Evolutionary conservation across 371 early-diverging fungal genomes (phyloP), one percentile per base, ranked within the genome.

Genomic region (Mortierella sp.): DNA sequence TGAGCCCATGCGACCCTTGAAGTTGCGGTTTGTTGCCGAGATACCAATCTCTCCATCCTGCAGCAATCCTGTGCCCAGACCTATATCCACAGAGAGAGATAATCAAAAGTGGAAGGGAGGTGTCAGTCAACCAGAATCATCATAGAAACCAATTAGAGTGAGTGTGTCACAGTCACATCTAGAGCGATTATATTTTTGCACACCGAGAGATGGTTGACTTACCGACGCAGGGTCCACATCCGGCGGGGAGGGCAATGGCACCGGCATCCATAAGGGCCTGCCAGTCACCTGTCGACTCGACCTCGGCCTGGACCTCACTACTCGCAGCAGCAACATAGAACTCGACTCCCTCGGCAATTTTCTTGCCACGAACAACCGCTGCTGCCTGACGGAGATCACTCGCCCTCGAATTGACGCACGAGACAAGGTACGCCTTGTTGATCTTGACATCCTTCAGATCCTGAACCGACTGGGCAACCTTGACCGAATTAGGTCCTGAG

Each of bases 1-100:
- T 0, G 96, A 95, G 43, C 99, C 99, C 99, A 98, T 98, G 44
- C 99, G 93, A 45, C 99, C 99, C 89, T 98, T 98, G 87, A 95
- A 98, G 87, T 98, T 98, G 63, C 99, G 92, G 87, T 98, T 98
- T 41, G 99, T 97, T 22, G 99, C 97, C 31, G 97, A 97, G 52
- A 98, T 98, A 64, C 98, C 97, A 5, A 98, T 95, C 87, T 97
- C 97, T 26, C 95, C 95, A 84, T 97, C 97, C 87, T 95, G 90
- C 63, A 97, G 89, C 76, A 97, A 87, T 64, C 97, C 98, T 9
- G 91, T 91, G 40, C 98, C 98, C 14, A 97, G 89, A 29, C 96
- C 92, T 89, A 79, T 4, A 29, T 73, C 24, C 22, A 55, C 14
- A 9, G 22, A 34, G 0, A 47, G 14, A 19, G 58, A 50, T 48